Evolutionary conservation across 129 eudicot genomes (phyloP).

Genomic region (Artemisia annua): DNA sequence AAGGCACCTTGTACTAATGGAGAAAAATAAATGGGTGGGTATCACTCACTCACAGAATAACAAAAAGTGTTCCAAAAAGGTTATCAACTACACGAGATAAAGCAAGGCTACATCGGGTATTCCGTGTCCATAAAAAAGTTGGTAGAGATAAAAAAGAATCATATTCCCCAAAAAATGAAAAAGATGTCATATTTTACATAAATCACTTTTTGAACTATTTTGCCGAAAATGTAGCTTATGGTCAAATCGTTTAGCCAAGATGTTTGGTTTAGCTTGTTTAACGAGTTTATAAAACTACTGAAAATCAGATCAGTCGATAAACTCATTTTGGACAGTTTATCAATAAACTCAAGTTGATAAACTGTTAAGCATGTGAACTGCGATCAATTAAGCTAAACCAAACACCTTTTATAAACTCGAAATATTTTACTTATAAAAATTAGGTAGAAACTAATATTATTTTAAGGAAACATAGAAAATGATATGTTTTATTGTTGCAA

Average conservation of each 20-base stretch:
- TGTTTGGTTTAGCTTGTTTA: no score
- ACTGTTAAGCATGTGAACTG: no score
- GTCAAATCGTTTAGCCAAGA: no score
- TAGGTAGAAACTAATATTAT: no score
- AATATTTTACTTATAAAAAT: not conserved
- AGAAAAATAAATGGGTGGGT: conserved; percentile 29
- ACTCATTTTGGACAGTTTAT: no score
- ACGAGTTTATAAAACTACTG: no score
- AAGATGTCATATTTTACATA: not conserved
- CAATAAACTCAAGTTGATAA: no score
- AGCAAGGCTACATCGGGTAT: conserved; percentile 33
- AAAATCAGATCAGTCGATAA: no score
- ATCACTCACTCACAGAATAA: conserved; percentile 34
- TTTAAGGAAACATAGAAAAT: not conserved
- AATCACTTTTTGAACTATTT: not conserved
- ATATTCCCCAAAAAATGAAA: not conserved
- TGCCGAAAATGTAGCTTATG: no score
- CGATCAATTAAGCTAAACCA: no score
- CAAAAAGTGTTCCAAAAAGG: conserved; percentile 25
- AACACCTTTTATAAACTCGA: no score
- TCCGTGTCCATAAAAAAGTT: conserved; percentile 21
- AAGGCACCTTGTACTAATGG: conserved; percentile 11
- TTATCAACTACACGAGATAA: conserved; percentile 33
- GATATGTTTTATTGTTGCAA: not conserved
- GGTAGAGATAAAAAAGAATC: conserved; percentile 18